phyloP scores from a whole-genome alignment of 2,329 filamentous ascomycete genomes.

The Hymenoscyphus fraxineus region DNA sequence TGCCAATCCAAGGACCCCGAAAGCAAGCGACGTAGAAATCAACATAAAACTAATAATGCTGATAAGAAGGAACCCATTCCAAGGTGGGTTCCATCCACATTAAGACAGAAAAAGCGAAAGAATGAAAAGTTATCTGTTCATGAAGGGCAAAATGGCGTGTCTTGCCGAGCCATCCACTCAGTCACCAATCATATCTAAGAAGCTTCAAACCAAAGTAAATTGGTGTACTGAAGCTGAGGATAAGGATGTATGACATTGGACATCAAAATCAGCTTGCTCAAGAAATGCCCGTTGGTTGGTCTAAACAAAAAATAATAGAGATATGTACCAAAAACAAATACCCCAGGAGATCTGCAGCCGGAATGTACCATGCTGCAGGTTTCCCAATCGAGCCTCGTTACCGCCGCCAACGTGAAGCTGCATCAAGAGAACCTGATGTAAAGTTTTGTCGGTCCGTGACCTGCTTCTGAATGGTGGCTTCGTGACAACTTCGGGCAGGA shows the following conservation, averaged over 20 bases:
- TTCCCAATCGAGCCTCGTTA: background rate
- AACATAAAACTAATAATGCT: background rate
- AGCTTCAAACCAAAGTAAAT: background rate
- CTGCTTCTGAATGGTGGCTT: background rate
- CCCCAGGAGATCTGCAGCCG: background rate
- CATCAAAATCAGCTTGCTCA: background rate
- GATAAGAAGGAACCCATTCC: background rate
- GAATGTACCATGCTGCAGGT: background rate
- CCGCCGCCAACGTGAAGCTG: background rate
- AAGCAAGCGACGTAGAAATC: background rate
- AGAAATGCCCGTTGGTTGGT: background rate
- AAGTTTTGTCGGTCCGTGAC: background rate
- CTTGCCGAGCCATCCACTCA: background rate
- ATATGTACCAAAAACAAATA: background rate
- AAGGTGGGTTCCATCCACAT: background rate
- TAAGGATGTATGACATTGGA: background rate
- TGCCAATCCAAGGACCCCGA: background rate
- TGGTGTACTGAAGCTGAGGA: background rate
- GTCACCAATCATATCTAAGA: background rate
- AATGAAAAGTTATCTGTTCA: background rate
- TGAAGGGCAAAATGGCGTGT: background rate
- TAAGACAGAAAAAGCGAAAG: background rate
- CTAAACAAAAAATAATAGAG: background rate
- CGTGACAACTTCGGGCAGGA: conserved; percentile 1
- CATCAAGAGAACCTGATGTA: background rate